Base-by-base conservation (phyloP, 352 stramenopile species). In the Globisporangium rhizosaccharum region DNA sequence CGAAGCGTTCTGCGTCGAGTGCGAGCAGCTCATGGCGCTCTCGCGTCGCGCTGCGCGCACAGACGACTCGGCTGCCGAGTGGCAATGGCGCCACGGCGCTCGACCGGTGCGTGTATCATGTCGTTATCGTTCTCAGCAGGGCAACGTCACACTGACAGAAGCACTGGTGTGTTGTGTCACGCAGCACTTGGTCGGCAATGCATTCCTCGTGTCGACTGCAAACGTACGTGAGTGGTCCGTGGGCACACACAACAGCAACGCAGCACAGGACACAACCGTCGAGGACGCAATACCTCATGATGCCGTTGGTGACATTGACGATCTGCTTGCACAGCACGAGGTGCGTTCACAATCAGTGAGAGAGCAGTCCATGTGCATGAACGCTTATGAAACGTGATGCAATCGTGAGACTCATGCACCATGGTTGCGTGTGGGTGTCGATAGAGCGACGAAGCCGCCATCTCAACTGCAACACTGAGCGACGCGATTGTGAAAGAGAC, bases 71-170 rank as follows among this genome's bases (percentile, higher is more conserved):
- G 56, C 65, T 9, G 68, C 63, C 5, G 68, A 68, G 56, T 93
- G 81, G 83, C 63, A 87, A 51, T 93, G 81, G 79, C 57, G 71
- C 20, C 68, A 75, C 33, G 82, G 84, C 3, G 65, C 58, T n/a
- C 64, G 74, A 70, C 59, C 66, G 63, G 82, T 87, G 33, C 46
- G 73, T 58, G 33, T 8, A 12, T 39, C 10, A 8, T 39, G 23
- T 14, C 17, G 3, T 25, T 5, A 11, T 28, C 9, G 8, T 46
- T 46, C 3, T 10, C 33, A 12, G 33, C 33, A 14, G 7, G 33
- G 14, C 10, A 39, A 5, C 10, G 2, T 10, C 7, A 12, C 33
- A 39, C 33, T 12, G 33, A 39, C 33, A 12, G 5, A 10, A 39
- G 33, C 5, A 14, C 33, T 39, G 33, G 6, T 39, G 33, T 54